phyloP scores from a whole-genome alignment of 169 alveolate species.

The Plasmodium sp. region DNA sequence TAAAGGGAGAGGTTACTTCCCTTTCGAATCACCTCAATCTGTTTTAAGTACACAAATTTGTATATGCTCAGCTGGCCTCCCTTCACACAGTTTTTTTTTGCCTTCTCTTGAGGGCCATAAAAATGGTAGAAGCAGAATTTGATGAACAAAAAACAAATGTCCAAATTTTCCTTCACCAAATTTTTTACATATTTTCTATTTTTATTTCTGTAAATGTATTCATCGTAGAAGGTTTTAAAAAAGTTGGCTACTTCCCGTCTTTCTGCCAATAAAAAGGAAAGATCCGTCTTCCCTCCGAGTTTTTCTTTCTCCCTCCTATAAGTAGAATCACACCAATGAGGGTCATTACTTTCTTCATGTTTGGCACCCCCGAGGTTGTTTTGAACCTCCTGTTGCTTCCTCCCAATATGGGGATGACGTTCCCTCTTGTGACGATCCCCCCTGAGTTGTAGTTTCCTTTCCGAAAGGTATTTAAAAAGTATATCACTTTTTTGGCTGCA shows the following conservation, averaged over 20 bases:
- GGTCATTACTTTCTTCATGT: not conserved
- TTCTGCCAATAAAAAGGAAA: slow-evolving; percentile 14
- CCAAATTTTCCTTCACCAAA: slow-evolving; percentile 36
- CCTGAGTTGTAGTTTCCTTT: not conserved
- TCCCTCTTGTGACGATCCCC: not conserved
- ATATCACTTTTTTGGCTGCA: not conserved
- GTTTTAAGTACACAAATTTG: slow-evolving; percentile 54
- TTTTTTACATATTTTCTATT: slow-evolving; percentile 21
- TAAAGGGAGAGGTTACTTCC: not conserved
- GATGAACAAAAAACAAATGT: slow-evolving; percentile 54
- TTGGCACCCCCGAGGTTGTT: not conserved
- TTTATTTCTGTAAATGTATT: slow-evolving; percentile 50
- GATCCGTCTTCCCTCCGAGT: not conserved
- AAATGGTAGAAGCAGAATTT: slow-evolving; percentile 43
- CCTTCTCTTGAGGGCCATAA: not conserved
- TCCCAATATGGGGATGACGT: not conserved
- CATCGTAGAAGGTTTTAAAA: slow-evolving; percentile 41
- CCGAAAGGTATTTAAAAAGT: slow-evolving; percentile 37
- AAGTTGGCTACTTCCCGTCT: slow-evolving; percentile 6
- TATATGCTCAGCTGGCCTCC: slow-evolving; percentile 2
- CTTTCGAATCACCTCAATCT: slow-evolving; percentile 37
- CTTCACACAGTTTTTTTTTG: not conserved
- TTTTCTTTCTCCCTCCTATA: not conserved
- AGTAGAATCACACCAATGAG: not conserved
- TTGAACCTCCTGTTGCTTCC: not conserved